Conservation (phyloP, 805 yeast genomes). For the Cyberlindnera sargentensis region DNA sequence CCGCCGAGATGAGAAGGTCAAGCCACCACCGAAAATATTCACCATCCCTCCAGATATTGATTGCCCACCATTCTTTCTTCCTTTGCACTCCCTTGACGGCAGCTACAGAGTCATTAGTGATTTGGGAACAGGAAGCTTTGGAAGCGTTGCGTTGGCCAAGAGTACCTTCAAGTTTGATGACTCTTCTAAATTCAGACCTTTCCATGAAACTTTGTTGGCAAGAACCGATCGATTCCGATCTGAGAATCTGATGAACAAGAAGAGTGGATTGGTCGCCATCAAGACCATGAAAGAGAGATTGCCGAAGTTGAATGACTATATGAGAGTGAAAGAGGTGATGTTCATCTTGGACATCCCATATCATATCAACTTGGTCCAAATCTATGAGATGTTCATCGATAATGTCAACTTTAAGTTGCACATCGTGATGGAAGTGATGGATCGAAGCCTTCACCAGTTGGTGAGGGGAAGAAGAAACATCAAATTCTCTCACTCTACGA, state of each 20-base stretch:
- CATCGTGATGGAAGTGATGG: slow-evolving; percentile 86
- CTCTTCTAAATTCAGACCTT: slow-evolving; percentile 10
- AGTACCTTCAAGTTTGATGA: slow-evolving; percentile 24
- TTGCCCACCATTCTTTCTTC: slow-evolving; percentile 35
- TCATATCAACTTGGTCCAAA: slow-evolving; percentile 65
- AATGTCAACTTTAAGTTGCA: slow-evolving; percentile 50
- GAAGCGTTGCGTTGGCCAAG: slow-evolving; percentile 60
- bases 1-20: no score
- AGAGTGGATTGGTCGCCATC: slow-evolving; percentile 57
- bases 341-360: slow-evolving; percentile 63
- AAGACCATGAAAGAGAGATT: slow-evolving; percentile 65
- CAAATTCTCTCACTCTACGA: slow-evolving; percentile 48
- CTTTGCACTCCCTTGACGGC: slow-evolving; percentile 33
- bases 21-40: no score
- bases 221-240: slow-evolving; percentile 18
- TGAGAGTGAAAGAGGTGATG: slow-evolving; percentile 55
- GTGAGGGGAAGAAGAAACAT: slow-evolving; percentile 53
- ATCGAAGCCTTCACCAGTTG: slow-evolving; percentile 71
- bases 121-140: slow-evolving; percentile 74
- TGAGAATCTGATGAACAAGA: slow-evolving; percentile 28
- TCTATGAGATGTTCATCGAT: slow-evolving; percentile 78
- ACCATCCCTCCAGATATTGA: slow-evolving; percentile 30
- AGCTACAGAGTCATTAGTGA: slow-evolving; percentile 45
- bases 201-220: slow-evolving; percentile 42
- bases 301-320: slow-evolving; percentile 45